These are phyloP conservation scores for Cryptococcus sp. DNA, from an alignment of 1,284 basidiomycete species.

Conservation along the genomic window DNA sequence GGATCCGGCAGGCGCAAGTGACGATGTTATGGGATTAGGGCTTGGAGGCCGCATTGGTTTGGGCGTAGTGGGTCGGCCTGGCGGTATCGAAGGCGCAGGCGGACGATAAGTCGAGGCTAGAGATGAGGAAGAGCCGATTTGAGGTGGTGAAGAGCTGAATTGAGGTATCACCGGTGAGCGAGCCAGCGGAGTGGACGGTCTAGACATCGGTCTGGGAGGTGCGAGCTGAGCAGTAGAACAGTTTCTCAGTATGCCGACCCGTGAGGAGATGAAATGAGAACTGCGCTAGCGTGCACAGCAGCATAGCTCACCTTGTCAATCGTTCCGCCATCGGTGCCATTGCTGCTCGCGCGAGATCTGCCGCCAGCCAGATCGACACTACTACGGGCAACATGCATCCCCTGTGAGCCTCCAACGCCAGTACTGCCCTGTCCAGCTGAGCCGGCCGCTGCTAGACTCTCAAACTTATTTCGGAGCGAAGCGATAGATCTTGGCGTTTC, in stretches of 20 bases:
- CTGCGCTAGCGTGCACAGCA: background rate
- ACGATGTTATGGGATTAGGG: too few species aligned
- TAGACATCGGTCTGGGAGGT: background rate
- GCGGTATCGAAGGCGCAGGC: background rate
- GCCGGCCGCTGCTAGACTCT: slow-evolving; percentile 28
- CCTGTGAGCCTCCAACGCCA: background rate
- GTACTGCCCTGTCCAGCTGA: background rate
- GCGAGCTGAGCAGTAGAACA: background rate
- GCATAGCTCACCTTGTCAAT: too few species aligned
- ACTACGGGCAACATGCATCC: background rate
- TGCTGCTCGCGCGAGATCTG: too few species aligned
- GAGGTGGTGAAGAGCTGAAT: slow-evolving; percentile 10
- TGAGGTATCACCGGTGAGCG: background rate
- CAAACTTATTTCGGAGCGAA: slow-evolving; percentile 41
- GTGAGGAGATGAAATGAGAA: too few species aligned
- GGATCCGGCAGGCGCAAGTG: too few species aligned
- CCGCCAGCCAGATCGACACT: too few species aligned
- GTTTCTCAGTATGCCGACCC: too few species aligned
- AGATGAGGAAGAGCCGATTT: background rate
- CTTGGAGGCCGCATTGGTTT: too few species aligned
- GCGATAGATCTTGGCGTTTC: slow-evolving; percentile 35
- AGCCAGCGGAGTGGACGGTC: slow-evolving; percentile 8
- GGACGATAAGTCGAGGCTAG: slow-evolving; percentile 2
- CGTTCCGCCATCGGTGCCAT: too few species aligned
- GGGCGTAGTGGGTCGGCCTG: too few species aligned